phyloP scores from a whole-genome alignment of 1,284 basidiomycete genomes.

The Ustilago trichophora region DNA sequence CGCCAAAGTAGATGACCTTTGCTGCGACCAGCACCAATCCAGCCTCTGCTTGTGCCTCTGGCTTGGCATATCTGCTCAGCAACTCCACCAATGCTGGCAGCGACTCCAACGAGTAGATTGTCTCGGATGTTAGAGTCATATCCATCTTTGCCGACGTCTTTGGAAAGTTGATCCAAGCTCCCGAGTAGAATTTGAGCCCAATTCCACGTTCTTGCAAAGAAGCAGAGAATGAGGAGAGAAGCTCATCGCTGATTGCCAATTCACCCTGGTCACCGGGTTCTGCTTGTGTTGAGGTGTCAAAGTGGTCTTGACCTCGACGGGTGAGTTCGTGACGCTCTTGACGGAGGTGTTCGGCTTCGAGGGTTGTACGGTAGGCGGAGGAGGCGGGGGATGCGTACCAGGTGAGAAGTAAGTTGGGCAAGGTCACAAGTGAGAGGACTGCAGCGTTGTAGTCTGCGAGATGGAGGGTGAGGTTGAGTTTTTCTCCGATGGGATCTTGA shows the following conservation, averaged over 20 bases:
- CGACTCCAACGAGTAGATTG: conserved; percentile 81
- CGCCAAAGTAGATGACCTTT: conserved; percentile 95
- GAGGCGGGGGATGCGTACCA: conserved; percentile 67
- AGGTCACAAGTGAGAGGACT: conserved; percentile 77
- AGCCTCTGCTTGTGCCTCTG: not conserved
- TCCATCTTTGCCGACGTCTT: no score
- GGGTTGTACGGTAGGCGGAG: conserved; percentile 9
- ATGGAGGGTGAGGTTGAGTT: conserved; percentile 73
- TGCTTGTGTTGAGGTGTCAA: conserved; percentile 9
- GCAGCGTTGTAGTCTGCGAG: conserved; percentile 90
- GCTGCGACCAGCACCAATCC: conserved; percentile 78
- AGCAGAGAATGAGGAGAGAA: conserved; percentile 75
- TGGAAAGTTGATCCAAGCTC: conserved; percentile 75
- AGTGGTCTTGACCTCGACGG: conserved; percentile 39
- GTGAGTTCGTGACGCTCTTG: conserved; percentile 26
- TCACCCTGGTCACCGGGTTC: conserved; percentile 10
- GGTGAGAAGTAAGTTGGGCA: conserved; percentile 83
- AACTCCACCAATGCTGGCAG: conserved; percentile 75
- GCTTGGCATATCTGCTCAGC: conserved; percentile 52
- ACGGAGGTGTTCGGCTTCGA: conserved; percentile 5
- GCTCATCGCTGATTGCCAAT: conserved; percentile 65
- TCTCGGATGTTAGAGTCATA: conserved; percentile 87
- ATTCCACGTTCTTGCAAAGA: conserved; percentile 73
- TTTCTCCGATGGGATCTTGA: conserved; percentile 17
- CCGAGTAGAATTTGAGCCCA: conserved; percentile 79